Percentiles rank a stretch among this genome's conserved stretches.
phyloP scores from a whole-genome alignment of 208 protist genomes.

The Porcisia hertigi region DNA sequence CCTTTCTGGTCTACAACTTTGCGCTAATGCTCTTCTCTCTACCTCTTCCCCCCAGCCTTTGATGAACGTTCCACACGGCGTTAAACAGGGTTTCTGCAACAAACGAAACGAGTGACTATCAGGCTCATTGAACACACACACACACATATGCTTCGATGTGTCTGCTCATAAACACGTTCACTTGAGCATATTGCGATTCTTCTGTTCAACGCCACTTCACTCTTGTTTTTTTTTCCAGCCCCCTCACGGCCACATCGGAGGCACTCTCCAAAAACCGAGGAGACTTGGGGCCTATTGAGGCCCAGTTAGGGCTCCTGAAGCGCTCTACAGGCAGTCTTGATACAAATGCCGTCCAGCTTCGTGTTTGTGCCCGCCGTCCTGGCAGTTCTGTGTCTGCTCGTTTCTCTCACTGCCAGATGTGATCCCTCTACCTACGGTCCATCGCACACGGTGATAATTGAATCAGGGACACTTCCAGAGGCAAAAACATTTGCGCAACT shows the following conservation, averaged over 20 bases:
- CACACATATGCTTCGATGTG: not conserved
- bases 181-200: not conserved
- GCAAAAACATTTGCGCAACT: slow-evolving; percentile 5
- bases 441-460: not conserved
- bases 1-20: too few species aligned
- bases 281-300: not conserved
- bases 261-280: not conserved
- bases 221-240: not conserved
- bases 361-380: not conserved
- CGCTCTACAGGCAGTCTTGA: not conserved
- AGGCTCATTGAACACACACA: not conserved
- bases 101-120: too few species aligned
- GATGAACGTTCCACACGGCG: too few species aligned
- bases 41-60: too few species aligned
- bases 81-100: too few species aligned
- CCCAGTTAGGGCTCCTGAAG: too few species aligned
- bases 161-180: not conserved
- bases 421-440: not conserved
- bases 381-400: not conserved
- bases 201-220: not conserved
- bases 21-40: too few species aligned
- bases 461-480: slow-evolving; percentile 28
- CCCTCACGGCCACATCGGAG: not conserved
- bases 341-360: not conserved
- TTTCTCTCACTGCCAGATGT: not conserved